These are phyloP conservation scores for Mortierella sp. DNA, from an alignment of 371 early-diverging fungal species.

Conservation along the genomic window DNA sequence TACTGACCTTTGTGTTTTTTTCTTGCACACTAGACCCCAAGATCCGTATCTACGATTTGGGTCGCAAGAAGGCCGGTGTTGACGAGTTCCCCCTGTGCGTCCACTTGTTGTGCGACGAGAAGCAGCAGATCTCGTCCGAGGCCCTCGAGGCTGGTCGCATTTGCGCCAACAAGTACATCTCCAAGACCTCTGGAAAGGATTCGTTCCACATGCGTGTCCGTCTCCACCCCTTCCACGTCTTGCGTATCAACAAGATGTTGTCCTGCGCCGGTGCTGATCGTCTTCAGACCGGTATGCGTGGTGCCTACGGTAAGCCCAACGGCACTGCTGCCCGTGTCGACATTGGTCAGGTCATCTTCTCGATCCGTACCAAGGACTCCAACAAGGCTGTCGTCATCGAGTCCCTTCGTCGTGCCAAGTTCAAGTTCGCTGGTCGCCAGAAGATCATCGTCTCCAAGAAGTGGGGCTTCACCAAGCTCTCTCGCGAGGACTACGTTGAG, in stretches of 20 bases:
- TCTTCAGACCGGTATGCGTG: slow-evolving; percentile 99
- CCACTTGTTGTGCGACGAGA: slow-evolving; percentile 94
- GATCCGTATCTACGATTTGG: slow-evolving; percentile 99
- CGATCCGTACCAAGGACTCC: slow-evolving; percentile 97
- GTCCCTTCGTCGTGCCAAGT: slow-evolving; percentile 99
- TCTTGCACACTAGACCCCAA: slow-evolving; percentile 84
- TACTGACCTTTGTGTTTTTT: slow-evolving; percentile 61
- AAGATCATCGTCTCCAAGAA: slow-evolving; percentile 99
- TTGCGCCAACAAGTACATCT: slow-evolving; percentile 99
- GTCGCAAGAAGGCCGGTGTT: slow-evolving; percentile 84
- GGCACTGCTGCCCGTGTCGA: slow-evolving; percentile 99
- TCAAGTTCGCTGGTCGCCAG: slow-evolving; percentile 99
- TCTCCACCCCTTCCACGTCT: slow-evolving; percentile 99
- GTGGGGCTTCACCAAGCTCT: slow-evolving; percentile 99
- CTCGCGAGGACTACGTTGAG: slow-evolving; percentile 92
- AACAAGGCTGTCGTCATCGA: slow-evolving; percentile 97
- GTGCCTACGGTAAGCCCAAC: slow-evolving; percentile 99
- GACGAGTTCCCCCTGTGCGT: slow-evolving; percentile 3
- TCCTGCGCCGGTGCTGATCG: slow-evolving; percentile 99
- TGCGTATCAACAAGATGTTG: slow-evolving; percentile 99
- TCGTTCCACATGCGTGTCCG: slow-evolving; percentile 99
- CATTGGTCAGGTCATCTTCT: slow-evolving; percentile 99
- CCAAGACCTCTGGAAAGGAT: slow-evolving; percentile 99
- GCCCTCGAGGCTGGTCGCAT: slow-evolving; percentile 96
- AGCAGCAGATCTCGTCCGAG: slow-evolving; percentile 99